Base-by-base conservation (phyloP, 2,329 filamentous ascomycete species). In the Neopestalotiopsis sp. region DNA sequence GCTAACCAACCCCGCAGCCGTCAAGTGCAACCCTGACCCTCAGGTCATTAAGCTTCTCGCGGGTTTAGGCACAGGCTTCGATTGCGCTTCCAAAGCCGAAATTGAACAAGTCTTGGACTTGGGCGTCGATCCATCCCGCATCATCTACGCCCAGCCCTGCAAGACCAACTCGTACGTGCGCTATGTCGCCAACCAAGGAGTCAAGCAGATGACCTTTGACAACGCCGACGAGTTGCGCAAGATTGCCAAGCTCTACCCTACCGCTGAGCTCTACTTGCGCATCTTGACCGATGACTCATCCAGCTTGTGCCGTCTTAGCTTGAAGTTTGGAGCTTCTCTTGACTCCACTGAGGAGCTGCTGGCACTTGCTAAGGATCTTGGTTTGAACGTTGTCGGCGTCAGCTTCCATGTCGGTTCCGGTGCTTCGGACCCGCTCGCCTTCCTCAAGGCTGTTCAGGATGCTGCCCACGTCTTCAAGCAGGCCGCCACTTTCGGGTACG, bases 131-230 rank as follows among this genome's bases (percentile, higher is more conserved):
- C 93, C 96, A 13, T 89, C 91, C 73, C 94, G 95, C 81, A 97
- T 99, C 86, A 98, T 99, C 84, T 99, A 98, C 79, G 96, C 96
- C 64, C 96, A 99, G 84, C 96, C 96, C 68, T 98, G 96, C 92
- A 99, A 99, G 90, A 99, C 96, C 77, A 97, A 96, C 85, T 98
- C 95, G 62, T 98, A 98, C 81, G 88, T 99, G 71, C 94, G 95
- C 78, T 97, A 95, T 78, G 96, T 97, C 72, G 90, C 92, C 77
- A 88, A 90, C 78, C 86, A 91, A 74, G 92, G 92, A 74, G 96
- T 99, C 79, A 95, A 93, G 84, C 94, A 97, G 86, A 98, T 99
- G 95, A 99, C 96, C 2, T 98, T 99, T 79, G 96, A 99, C 88
- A 99, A 99, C 76, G 90, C 92, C 79, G 96, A 99, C 81, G 96